Conservation (phyloP, 1,139 yeast species). For the Taphrina populina region DNA sequence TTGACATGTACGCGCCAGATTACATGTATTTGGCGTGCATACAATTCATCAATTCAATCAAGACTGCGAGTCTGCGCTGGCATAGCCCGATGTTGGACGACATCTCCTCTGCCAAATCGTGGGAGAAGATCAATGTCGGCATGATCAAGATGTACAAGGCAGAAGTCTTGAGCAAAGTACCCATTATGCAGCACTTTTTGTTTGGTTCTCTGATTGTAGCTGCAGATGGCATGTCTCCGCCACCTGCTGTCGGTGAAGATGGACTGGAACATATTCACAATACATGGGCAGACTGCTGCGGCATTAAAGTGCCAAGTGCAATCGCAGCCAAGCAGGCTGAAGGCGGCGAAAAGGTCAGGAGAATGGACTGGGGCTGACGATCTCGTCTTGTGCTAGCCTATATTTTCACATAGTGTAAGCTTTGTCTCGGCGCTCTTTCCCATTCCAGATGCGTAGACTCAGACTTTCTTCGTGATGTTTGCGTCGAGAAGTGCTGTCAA, state of each 20-base stretch:
- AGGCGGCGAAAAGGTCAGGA: slow-evolving; percentile 19
- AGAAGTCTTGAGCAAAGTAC: slow-evolving; percentile 84
- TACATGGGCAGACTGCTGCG: slow-evolving; percentile 98
- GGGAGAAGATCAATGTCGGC: slow-evolving; percentile 65
- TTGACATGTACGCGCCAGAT: slow-evolving; percentile 70
- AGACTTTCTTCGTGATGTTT: too few relatives aligned
- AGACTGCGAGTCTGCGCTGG: slow-evolving; percentile 88
- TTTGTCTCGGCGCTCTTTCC: too few relatives aligned
- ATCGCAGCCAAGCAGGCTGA: slow-evolving; percentile 61
- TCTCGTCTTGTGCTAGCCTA: too few relatives aligned
- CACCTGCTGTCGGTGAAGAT: slow-evolving; percentile 33
- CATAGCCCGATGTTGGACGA: slow-evolving; percentile 98
- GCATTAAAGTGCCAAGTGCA: slow-evolving; percentile 93
- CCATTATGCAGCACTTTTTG: slow-evolving; percentile 89
- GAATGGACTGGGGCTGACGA: slow-evolving; percentile 30
- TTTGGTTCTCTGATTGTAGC: slow-evolving; percentile 58
- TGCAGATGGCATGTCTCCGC: slow-evolving; percentile 36
- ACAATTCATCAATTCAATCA: slow-evolving; percentile 72
- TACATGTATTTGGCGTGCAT: slow-evolving; percentile 88
- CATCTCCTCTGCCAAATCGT: slow-evolving; percentile 84
- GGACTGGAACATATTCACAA: slow-evolving; percentile 47
- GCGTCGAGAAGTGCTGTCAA: too few relatives aligned
- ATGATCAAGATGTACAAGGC: slow-evolving; percentile 95
- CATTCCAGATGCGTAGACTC: too few relatives aligned
- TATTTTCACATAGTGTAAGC: too few relatives aligned